phyloP scores from a whole-genome alignment of 2,329 filamentous ascomycete genomes.

The Monilinia polystroma region DNA sequence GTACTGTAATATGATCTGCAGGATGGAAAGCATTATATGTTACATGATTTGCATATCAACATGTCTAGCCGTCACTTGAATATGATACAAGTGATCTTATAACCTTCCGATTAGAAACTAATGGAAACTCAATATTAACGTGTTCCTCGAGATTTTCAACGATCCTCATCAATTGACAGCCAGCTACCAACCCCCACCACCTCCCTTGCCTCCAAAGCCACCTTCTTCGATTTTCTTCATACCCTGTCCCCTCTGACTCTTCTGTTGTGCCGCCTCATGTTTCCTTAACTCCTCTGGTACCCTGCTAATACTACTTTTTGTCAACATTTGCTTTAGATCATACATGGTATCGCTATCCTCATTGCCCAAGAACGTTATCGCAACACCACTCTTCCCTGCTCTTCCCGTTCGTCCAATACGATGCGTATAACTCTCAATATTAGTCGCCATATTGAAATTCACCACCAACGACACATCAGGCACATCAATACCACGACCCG shows the following conservation, averaged over 20 bases:
- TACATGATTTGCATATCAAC: background rate
- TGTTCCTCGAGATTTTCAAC: background rate
- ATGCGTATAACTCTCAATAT: constrained; percentile 94
- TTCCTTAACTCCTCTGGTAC: constrained; percentile 89
- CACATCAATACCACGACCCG: constrained; percentile 96
- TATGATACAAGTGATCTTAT: background rate
- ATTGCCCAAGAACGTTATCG: constrained; percentile 90
- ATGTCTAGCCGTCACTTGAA: background rate
- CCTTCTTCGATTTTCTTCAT: constrained; percentile 50
- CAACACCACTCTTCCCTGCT: constrained; percentile 94
- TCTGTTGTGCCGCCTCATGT: constrained; percentile 89
- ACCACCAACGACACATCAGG: constrained; percentile 89
- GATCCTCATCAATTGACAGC: background rate
- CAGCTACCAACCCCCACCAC: constrained; percentile 15
- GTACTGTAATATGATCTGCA: background rate
- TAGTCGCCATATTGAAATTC: constrained; percentile 98
- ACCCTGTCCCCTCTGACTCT: constrained; percentile 52
- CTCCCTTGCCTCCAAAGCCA: constrained; percentile 42
- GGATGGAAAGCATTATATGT: background rate
- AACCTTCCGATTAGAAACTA: background rate
- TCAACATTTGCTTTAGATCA: constrained; percentile 92
- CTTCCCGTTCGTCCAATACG: constrained; percentile 94
- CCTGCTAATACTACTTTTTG: constrained; percentile 82
- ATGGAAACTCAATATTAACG: background rate
- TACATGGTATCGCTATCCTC: constrained; percentile 91